Evolutionary conservation across 1,284 basidiomycete species (phyloP), one percentile per base, ranked within the genome.

Genomic region (Thecaphora frezii): DNA sequence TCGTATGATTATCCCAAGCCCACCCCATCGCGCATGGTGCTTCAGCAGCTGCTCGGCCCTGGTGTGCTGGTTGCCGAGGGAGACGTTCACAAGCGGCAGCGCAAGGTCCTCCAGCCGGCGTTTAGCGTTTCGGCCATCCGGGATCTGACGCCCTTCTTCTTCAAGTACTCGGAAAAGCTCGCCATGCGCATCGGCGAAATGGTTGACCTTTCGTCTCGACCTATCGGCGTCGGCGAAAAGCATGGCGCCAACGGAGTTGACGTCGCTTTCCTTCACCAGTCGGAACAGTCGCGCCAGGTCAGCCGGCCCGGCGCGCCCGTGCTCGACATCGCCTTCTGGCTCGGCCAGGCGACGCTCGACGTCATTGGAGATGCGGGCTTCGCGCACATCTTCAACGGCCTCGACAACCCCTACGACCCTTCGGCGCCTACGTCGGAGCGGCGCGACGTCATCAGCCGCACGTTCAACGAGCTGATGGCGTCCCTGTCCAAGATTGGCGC

Each of bases 1-100:
- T 65, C 65, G 22, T 77, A 78, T 53, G 50, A 56, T 7, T 78
- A 62, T 48, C 74, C 76, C 36, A 78, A 78, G 45, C 67, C 72
- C 0, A 36, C 54, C 1, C 40, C 56, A 3, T 54, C 64, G 1
- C 44, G 55, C 16, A 28, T 60, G 12, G 50, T 69, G 18, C 56
- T 76, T 23, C 62, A 63, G 30, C 52, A 58, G 36, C 47, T 69
- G n/a, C 56, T 78, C n/a, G 76, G 76, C 3, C 51, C 76, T 12
- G 75, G 76, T 9, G 47, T 78, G 1, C 25, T 78, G 12, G 66
- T 68, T 5, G 65, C 60, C 0, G 76, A 78, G 33, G 74, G 74
- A 2, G 73, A 75, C 16, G 57, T 57, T 1, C 76, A 78, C 39
- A 60, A 59, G 36, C 48, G 73, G 10, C 75, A 78, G 46, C 46